Percentiles rank a stretch among this genome's conserved stretches.
phyloP scores from a whole-genome alignment of 2,329 filamentous ascomycete species.

The Claviceps pusilla region DNA sequence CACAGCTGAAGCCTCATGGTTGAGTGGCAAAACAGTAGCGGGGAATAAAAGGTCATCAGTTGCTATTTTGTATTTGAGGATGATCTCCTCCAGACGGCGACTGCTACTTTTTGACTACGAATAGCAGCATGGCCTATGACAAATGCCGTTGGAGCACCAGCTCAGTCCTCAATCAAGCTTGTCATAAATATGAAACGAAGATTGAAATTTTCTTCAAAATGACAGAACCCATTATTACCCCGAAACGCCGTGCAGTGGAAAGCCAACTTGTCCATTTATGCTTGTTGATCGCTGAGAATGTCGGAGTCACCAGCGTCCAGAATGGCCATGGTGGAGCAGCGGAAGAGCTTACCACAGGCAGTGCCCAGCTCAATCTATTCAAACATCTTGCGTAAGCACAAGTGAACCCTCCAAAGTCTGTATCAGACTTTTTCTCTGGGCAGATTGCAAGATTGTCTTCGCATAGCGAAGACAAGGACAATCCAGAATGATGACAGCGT shows the following conservation, averaged over 20 bases:
- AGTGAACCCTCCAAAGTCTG: conserved; percentile 76
- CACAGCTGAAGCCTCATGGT: background rate
- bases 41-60: conserved; percentile 8
- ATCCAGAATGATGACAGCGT: background rate
- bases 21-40: background rate
- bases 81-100: conserved; percentile 3
- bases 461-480: conserved; percentile 3
- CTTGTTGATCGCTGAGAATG: conserved; percentile 68
- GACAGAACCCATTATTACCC: conserved; percentile 20
- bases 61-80: conserved; percentile 9
- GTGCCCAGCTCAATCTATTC: conserved; percentile 91
- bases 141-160: background rate
- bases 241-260: conserved; percentile 29
- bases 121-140: conserved; percentile 9
- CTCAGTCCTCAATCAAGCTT: conserved; percentile 11
- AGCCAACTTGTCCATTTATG: conserved; percentile 28
- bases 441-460: conserved; percentile 27
- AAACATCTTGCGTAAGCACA: conserved; percentile 38
- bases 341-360: conserved; percentile 97
- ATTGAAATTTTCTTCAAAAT: conserved; percentile 24
- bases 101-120: background rate
- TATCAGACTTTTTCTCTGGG: conserved; percentile 84
- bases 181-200: conserved; percentile 11
- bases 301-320: conserved; percentile 97
- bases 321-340: conserved; percentile 93